phyloP scores from a whole-genome alignment of 345 rosid species.

The Punica granatum region DNA sequence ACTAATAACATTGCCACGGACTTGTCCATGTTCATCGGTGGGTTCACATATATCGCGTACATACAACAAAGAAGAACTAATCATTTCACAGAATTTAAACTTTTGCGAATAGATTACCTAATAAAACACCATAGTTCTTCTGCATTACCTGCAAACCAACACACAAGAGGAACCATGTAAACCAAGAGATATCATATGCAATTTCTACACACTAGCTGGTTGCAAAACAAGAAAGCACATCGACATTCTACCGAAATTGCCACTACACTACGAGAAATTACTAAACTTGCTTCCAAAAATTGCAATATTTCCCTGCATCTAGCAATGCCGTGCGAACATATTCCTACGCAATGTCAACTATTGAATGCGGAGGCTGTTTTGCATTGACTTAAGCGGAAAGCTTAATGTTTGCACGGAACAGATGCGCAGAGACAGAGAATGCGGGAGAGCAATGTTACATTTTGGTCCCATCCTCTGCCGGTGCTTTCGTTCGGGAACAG shows the following conservation, averaged over 20 bases:
- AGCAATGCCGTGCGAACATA: too few relatives aligned
- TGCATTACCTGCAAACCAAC: conserved; percentile 71
- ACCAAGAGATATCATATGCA: too few relatives aligned
- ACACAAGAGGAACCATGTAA: background rate
- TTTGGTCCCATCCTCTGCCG: conserved; percentile 86
- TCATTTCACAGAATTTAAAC: background rate
- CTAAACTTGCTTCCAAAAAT: background rate
- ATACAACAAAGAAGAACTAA: background rate
- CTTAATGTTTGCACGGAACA: background rate
- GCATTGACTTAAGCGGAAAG: background rate
- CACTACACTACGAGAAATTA: background rate
- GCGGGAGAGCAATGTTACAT: conserved; percentile 28
- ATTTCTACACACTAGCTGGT: background rate
- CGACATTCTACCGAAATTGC: too few relatives aligned
- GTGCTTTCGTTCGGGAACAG: conserved; percentile 69
- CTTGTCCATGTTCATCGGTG: background rate
- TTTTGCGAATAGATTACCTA: conserved; percentile 30
- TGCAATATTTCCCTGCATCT: too few relatives aligned
- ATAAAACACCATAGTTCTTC: conserved; percentile 56
- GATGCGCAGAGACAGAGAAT: background rate
- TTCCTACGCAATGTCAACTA: too few relatives aligned
- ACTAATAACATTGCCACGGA: background rate
- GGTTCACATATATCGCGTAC: background rate
- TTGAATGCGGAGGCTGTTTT: too few relatives aligned
- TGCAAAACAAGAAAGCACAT: too few relatives aligned